phyloP scores from a whole-genome alignment of 179 eudicot species.

The Patellifolia procumbens region DNA sequence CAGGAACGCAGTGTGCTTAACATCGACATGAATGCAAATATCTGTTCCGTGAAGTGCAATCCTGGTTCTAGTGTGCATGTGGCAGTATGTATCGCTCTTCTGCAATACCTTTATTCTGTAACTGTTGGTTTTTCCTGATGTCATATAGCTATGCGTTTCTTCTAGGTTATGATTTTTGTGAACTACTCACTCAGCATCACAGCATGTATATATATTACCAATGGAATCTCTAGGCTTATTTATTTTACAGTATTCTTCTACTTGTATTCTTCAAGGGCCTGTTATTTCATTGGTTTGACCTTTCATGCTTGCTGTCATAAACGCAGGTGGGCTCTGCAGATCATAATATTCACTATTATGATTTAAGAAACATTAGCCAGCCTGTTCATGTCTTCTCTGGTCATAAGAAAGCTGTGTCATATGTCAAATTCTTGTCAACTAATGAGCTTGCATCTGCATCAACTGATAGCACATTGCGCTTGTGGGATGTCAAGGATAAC shows the following conservation, averaged over 20 bases:
- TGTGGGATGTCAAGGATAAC: constrained; percentile 85
- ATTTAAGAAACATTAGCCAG: constrained; percentile 78
- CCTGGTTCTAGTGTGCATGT: constrained; percentile 87
- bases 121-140: neutral
- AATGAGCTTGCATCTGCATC: constrained; percentile 95
- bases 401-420: constrained; percentile 85
- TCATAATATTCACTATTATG: constrained; percentile 82
- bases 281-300: neutral
- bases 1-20: constrained; percentile 85
- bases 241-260: neutral
- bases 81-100: constrained; percentile 51
- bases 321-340: constrained; percentile 94
- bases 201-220: neutral
- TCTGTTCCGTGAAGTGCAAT: constrained; percentile 90
- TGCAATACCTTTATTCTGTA: neutral
- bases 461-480: constrained; percentile 88
- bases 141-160: neutral
- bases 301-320: constrained; percentile 24
- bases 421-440: constrained; percentile 79
- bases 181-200: too few relatives aligned
- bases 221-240: neutral
- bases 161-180: neutral
- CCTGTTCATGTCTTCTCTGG: constrained; percentile 76
- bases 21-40: constrained; percentile 81
- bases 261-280: neutral